Base-by-base conservation (phyloP, 2,329 filamentous ascomycete species). In the Dothidotthia symphoricarpi region DNA sequence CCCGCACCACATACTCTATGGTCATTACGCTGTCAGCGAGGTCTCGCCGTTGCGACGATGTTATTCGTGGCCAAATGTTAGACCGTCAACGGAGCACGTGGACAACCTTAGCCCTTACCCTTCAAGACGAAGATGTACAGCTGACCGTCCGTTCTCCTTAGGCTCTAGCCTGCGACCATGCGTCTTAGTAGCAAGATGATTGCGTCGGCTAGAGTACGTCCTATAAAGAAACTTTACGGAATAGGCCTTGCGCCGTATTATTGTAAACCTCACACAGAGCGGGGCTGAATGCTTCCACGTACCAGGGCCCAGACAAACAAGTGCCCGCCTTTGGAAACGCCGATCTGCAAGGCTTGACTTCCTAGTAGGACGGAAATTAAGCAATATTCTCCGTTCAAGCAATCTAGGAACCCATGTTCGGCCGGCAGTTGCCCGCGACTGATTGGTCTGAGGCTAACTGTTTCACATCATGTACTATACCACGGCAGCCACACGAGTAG, bases 271-370 rank as follows among this genome's bases (percentile, higher is more conserved):
- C 26, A 7, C 19, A 16, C 15, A 31, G 28, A 25, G 29, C 34
- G 34, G 28, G 16, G 22, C 24, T 24, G 7, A 35, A 7, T 43
- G 40, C 28, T 39, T 43, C 35, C 35, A 39, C 40, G 31, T 43
- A 39, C 28, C 35, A 43, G 28, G 26, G 14, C 15, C 12, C 17
- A 26, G 6, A 30, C n/a, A 16, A 24, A 19, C 28, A 35, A 32
- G 25, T 12, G 3, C 17, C 11, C 11, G 15, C 25, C 25, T 5
- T n/a, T 24, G 13, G 1, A 16, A 16, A 29, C 28, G 31, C 27
- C 4, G 31, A 22, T 34, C 22, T 31, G 5, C 24, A n/a, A 39
- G 29, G 28, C 40, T 39, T 32, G 24, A 25, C 31, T 12, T 4
- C 31, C 17, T 28, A 25, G 35, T 36, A 35, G 31, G 40, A 35